A percentile compares a stretch with the other conserved stretches of the same genome.
Evolutionary conservation across 2,329 filamentous ascomycete species (phyloP).

Genomic region (Rhytidhysteron rufulum): DNA sequence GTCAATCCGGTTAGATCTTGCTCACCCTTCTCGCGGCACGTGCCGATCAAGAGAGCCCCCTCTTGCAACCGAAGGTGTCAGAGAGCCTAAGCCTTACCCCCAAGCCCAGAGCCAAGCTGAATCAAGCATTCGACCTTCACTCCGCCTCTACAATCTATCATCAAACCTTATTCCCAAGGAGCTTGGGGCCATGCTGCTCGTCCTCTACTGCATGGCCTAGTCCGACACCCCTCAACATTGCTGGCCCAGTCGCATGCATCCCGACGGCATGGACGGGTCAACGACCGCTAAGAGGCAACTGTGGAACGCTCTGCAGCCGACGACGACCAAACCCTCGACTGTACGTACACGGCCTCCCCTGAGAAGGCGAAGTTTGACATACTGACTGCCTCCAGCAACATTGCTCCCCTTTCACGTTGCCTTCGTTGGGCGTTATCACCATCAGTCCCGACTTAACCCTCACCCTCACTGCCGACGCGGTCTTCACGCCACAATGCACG

Average conservation of each 20-base stretch:
- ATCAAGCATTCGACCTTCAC: background rate
- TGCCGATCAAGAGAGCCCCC: no score
- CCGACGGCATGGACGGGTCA: background rate
- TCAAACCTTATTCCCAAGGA: background rate
- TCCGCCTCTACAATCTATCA: background rate
- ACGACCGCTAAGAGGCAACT: conserved; percentile 1
- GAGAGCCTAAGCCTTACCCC: no score
- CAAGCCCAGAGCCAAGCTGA: background rate
- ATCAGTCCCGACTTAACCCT: conserved; percentile 53
- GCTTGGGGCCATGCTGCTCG: background rate
- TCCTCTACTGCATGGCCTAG: background rate
- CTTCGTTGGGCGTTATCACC: conserved; percentile 54
- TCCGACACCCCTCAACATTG: conserved; percentile 1
- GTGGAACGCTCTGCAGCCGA: conserved; percentile 2
- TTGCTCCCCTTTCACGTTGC: conserved; percentile 61
- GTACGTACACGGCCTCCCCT: background rate
- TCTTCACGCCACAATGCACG: conserved; percentile 58
- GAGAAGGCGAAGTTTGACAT: background rate
- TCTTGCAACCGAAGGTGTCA: no score
- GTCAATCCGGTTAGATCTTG: no score
- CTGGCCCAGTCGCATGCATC: conserved; percentile 1
- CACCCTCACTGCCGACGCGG: conserved; percentile 56
- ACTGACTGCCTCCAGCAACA: conserved; percentile 37
- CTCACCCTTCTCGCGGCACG: no score
- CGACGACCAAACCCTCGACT: conserved; percentile 1